phyloP scores from a whole-genome alignment of 805 yeast genomes.

The Lipomyces yamadae region DNA sequence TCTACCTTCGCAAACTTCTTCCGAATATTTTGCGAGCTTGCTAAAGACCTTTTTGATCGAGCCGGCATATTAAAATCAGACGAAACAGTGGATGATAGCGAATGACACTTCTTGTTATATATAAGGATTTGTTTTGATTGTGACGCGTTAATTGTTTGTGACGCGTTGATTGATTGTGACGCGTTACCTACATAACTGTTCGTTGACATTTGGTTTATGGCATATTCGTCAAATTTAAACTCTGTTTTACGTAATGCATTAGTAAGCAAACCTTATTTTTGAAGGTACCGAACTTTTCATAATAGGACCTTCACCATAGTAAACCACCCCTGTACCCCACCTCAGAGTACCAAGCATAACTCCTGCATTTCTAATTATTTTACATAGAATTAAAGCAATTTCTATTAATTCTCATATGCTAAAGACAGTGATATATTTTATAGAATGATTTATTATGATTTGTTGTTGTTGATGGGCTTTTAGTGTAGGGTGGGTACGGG shows the following conservation, averaged over 20 bases:
- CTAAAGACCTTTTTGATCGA: not conserved
- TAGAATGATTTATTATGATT: too few relatives aligned
- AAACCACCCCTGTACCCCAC: not conserved
- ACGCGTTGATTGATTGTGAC: too few relatives aligned
- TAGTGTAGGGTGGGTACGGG: too few relatives aligned
- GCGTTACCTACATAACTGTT: too few relatives aligned
- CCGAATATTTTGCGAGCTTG: not conserved
- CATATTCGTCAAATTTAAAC: not conserved
- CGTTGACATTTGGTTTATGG: not conserved
- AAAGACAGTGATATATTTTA: too few relatives aligned
- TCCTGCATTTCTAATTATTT: not conserved
- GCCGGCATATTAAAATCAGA: not conserved
- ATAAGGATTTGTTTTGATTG: too few relatives aligned
- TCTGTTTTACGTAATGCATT: too few relatives aligned
- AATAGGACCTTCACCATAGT: not conserved
- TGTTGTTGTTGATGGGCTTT: too few relatives aligned
- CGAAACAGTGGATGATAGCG: not conserved
- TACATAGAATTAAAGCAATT: too few relatives aligned
- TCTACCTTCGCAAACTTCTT: conserved; percentile 1
- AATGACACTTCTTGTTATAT: not conserved
- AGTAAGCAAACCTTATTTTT: not conserved
- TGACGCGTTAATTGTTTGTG: too few relatives aligned
- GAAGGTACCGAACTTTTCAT: not conserved
- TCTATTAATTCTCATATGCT: too few relatives aligned
- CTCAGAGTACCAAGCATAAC: not conserved